These are phyloP conservation scores for Balamuthia mandrillaris DNA, from an alignment of 208 protist species.

Conservation along the genomic window DNA sequence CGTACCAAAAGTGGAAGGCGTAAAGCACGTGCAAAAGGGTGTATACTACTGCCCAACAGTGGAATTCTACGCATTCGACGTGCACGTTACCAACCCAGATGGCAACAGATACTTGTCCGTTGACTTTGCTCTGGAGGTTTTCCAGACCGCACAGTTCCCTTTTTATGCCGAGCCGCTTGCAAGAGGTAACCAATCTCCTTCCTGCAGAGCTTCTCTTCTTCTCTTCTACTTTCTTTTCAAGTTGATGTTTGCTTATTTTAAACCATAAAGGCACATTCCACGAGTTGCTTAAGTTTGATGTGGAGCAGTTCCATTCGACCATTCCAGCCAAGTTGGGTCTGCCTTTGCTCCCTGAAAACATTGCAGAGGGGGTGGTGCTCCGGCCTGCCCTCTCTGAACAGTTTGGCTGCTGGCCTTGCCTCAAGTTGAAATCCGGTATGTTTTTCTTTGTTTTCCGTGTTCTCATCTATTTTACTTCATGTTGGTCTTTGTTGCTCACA, in stretches of 20 bases:
- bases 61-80: conserved; percentile 28
- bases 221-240: too few species aligned
- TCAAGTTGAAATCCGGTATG: too few species aligned
- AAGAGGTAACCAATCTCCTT: not conserved
- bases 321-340: conserved; percentile 1
- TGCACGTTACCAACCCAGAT: not conserved
- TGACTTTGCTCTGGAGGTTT: not conserved
- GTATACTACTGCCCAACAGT: conserved; percentile 21
- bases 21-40: conserved; percentile 16
- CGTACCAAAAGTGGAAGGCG: not conserved
- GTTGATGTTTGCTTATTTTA: too few species aligned
- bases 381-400: not conserved
- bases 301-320: conserved; percentile 34
- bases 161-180: not conserved
- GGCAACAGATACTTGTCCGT: not conserved
- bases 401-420: not conserved
- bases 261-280: not conserved
- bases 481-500: too few species aligned
- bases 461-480: too few species aligned
- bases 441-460: too few species aligned
- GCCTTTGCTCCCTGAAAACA: not conserved
- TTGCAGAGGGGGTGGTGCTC: not conserved
- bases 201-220: not conserved
- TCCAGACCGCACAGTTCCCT: not conserved
- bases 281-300: not conserved